These are phyloP conservation scores for Paramecium pentaurelia DNA, from an alignment of 73 alveolate genomes.

Conservation along the genomic window DNA sequence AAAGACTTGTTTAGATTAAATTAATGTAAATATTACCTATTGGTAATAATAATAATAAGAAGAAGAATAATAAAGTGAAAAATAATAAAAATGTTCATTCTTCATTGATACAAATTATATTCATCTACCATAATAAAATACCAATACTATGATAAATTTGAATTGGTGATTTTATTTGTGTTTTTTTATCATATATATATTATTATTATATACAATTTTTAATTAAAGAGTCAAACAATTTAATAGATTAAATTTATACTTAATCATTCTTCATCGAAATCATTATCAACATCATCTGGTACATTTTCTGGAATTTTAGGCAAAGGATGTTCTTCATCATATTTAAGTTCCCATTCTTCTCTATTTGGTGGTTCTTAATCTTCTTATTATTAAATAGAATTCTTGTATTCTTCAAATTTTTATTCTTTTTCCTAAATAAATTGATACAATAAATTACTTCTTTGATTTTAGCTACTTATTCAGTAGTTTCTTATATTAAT, in stretches of 20 bases:
- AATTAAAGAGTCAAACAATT: not conserved
- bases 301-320: constrained; percentile 31
- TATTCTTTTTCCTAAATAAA: not conserved
- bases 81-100: not conserved
- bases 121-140: not conserved
- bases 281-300: constrained; percentile 40
- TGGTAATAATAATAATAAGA: not conserved
- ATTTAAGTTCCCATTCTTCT: constrained; percentile 35
- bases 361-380: not conserved
- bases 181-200: not conserved
- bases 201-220: not conserved
- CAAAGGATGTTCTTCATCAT: constrained; percentile 22
- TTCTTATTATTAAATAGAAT: not conserved
- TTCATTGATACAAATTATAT: not conserved
- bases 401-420: constrained; percentile 36
- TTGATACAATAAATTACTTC: not conserved
- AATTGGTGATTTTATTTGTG: not conserved
- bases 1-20: not conserved
- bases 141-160: not conserved
- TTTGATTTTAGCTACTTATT: not conserved
- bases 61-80: not conserved
- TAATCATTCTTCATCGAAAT: constrained; percentile 43
- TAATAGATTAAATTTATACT: not conserved
- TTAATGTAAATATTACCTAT: not conserved
- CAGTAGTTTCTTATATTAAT: not conserved